Conservation (phyloP, 1,284 basidiomycete species). For the Xanthoconium separans region DNA sequence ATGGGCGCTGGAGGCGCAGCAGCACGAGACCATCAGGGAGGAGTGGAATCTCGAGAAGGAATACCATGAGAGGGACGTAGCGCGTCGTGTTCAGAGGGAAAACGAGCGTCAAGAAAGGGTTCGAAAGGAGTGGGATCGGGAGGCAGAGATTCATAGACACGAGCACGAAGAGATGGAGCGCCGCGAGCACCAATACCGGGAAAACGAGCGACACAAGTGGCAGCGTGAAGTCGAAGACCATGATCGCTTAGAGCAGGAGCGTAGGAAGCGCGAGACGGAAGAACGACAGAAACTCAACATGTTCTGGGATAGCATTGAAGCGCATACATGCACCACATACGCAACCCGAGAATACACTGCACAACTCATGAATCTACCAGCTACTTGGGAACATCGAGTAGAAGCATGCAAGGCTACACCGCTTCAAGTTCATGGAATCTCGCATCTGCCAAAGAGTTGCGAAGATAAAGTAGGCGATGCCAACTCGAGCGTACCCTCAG, state of each 20-base stretch:
- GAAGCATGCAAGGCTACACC: constrained; percentile 27
- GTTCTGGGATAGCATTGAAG: constrained; percentile 22
- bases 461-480: constrained; percentile 22
- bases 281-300: constrained; percentile 21
- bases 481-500: not conserved
- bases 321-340: constrained; percentile 23
- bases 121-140: constrained; percentile 7
- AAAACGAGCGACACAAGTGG: constrained; percentile 11
- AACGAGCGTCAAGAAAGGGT: constrained; percentile 12
- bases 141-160: not conserved
- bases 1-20: constrained; percentile 13
- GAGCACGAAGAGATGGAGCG: constrained; percentile 7
- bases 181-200: constrained; percentile 6
- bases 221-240: constrained; percentile 14
- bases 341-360: constrained; percentile 29
- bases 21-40: not conserved
- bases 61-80: constrained; percentile 18
- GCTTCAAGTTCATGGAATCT: constrained; percentile 24
- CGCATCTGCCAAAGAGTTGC: constrained; percentile 23
- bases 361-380: constrained; percentile 17
- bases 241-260: constrained; percentile 10
- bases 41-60: constrained; percentile 15
- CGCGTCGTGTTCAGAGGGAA: constrained; percentile 8
- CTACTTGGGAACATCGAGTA: constrained; percentile 16
- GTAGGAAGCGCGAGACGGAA: constrained; percentile 14